Evolutionary conservation across 2,329 filamentous ascomycete genomes (phyloP).

Genomic region (Alternaria metachromatica): DNA sequence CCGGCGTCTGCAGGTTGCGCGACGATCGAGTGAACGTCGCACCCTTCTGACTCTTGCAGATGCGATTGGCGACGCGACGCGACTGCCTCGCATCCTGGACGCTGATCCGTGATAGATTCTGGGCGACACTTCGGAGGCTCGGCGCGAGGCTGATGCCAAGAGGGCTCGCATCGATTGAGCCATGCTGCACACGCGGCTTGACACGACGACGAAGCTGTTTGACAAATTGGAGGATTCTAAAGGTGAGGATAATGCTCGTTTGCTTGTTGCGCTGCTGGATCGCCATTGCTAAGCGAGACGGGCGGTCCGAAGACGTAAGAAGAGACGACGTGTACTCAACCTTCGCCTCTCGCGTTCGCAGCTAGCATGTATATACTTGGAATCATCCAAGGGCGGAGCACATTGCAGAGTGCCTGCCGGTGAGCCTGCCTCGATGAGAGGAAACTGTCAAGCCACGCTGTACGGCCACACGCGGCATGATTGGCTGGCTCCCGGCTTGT

Average conservation of each 20-base stretch:
- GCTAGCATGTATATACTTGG: slow-evolving; percentile 31
- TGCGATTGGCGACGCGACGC: slow-evolving; percentile 17
- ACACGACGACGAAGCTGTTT: slow-evolving; percentile 48
- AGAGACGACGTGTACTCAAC: slow-evolving; percentile 23
- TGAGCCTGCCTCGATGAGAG: slow-evolving; percentile 24
- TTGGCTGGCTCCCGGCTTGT: slow-evolving; percentile 14
- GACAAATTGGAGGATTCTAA: slow-evolving; percentile 49
- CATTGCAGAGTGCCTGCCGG: slow-evolving; percentile 36
- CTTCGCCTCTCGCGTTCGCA: slow-evolving; percentile 14
- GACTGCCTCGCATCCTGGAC: slow-evolving; percentile 28
- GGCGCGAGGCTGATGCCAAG: slow-evolving; percentile 32
- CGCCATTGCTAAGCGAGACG: slow-evolving; percentile 39
- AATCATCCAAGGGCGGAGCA: slow-evolving; percentile 29
- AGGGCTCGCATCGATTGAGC: slow-evolving; percentile 23
- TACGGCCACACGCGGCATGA: slow-evolving; percentile 24
- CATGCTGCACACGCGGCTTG: slow-evolving; percentile 36
- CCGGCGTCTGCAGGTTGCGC: slow-evolving; percentile 30
- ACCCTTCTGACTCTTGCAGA: slow-evolving; percentile 14
- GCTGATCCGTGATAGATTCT: slow-evolving; percentile 30
- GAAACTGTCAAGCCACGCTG: slow-evolving; percentile 20
- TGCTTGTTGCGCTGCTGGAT: slow-evolving; percentile 33
- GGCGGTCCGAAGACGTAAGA: slow-evolving; percentile 28
- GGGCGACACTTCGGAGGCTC: slow-evolving; percentile 38
- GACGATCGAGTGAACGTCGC: slow-evolving; percentile 21
- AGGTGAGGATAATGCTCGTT: slow-evolving; percentile 45